Evolutionary conservation across 148 eudicot genomes (phyloP).

Genomic region (Spergularia marina): DNA sequence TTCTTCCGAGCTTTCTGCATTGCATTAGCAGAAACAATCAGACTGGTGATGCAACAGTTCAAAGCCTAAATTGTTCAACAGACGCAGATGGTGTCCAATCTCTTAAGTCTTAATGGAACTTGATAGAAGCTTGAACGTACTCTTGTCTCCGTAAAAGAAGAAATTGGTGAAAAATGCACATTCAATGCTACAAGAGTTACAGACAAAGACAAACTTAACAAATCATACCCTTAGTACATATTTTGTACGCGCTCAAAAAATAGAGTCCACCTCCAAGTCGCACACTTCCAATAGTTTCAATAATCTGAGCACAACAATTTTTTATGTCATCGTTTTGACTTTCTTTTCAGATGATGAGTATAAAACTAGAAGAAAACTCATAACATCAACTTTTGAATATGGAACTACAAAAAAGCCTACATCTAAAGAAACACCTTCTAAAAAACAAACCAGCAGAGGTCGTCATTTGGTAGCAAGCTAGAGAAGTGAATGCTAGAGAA

Average conservation of each 20-base stretch:
- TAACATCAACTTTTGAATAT: background rate
- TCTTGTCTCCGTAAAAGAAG: background rate
- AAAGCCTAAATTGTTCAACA: too few species aligned
- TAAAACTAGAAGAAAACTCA: background rate
- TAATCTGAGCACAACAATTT: background rate
- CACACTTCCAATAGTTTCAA: background rate
- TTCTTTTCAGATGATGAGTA: background rate
- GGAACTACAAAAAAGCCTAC: background rate
- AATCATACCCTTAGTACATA: background rate
- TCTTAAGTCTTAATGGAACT: too few species aligned
- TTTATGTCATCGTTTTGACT: background rate
- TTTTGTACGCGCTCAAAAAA: too few species aligned
- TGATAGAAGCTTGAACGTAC: background rate
- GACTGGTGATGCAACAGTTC: too few species aligned
- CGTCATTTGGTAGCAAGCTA: background rate
- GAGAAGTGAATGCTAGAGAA: conserved; percentile 15
- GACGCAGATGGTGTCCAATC: too few species aligned
- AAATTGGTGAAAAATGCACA: background rate
- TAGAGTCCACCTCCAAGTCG: too few species aligned
- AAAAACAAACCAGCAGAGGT: background rate
- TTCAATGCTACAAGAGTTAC: background rate
- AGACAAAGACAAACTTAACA: background rate
- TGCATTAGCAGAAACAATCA: too few species aligned
- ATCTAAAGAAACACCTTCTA: background rate
- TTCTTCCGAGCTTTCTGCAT: too few species aligned